Base-by-base conservation (phyloP, 768 basidiomycete species). In the Lactarius trivialis region DNA sequence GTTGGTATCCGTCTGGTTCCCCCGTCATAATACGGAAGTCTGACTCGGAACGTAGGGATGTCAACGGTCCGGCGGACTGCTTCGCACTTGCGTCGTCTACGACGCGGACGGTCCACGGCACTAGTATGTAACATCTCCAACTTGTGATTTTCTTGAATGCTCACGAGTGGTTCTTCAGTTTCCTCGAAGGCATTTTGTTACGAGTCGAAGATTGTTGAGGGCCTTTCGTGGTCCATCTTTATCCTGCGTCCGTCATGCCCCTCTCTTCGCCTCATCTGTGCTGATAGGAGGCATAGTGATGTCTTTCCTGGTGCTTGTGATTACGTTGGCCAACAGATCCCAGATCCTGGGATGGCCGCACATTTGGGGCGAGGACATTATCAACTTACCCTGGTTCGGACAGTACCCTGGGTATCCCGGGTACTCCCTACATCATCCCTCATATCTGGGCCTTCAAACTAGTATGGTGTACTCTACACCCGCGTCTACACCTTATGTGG, bases 181-280 rank as follows among this genome's bases (percentile, higher is more conserved):
- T 80, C 81, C 55, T 73, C 74, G 8, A 75, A 76, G 66, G 71
- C 75, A 30, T 91, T 80, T 66, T 92, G 90, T 71, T 86, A 88
- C 71, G 82, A 89, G 70, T 88, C 91, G 85, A 89, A 87, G 72
- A 84, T 85, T 51, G 78, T 89, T 36, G 82, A 90, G 66, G 88
- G 86, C 2, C 82, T 91, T 70, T 90, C 89, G 0, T 91, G 90
- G 90, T 77, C 82, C 70, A 73, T 82, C 56, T 91, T 91, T 69
- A 76, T 77, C 60, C 67, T 79, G 52, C 77, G 81, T 82, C 45
- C 34, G 79, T 71, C 48, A 57, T 17, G 51, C 41, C 28, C 61
- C 24, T 62, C 65, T 26, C 26, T 52, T n/a, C 1, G 17, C 51
- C 55, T 66, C 49, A 17, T 9, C 55, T 57, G 49, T 8, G 30